A percentile compares a stretch with the other conserved stretches of the same genome.
phyloP scores from a whole-genome alignment of 106 monocot species.

The Acorus calamus region DNA sequence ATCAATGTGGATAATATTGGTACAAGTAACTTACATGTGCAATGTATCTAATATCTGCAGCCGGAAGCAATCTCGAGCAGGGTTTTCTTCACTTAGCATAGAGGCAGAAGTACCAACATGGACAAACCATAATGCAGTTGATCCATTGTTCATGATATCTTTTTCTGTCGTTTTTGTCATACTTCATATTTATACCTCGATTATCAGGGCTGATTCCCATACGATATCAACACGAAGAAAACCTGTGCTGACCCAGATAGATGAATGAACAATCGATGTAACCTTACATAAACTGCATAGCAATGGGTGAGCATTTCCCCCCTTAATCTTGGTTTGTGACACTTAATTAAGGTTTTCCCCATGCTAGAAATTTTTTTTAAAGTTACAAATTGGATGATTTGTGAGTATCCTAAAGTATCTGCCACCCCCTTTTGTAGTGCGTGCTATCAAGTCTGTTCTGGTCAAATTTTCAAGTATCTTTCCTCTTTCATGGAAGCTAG shows the following conservation, averaged over 20 bases:
- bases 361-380: too few relatives aligned
- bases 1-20: neutral
- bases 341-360: too few relatives aligned
- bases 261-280: neutral
- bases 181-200: conserved; percentile 4
- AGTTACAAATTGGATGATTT: too few relatives aligned
- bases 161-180: neutral
- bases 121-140: conserved; percentile 1
- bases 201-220: neutral
- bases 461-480: neutral
- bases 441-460: neutral
- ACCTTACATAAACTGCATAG: neutral
- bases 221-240: too few relatives aligned
- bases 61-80: conserved; percentile 1
- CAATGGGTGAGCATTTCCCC: neutral
- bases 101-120: conserved; percentile 14
- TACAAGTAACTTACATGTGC: neutral
- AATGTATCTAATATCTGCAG: conserved; percentile 14
- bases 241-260: too few relatives aligned
- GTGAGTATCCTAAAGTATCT: too few relatives aligned
- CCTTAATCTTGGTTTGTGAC: neutral
- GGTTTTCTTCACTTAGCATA: conserved; percentile 29
- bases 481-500: neutral
- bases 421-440: too few relatives aligned
- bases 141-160: neutral